Percentiles rank a stretch among this genome's conserved stretches.
These are phyloP conservation scores for Pythium insidiosum DNA, from an alignment of 352 stramenopile genomes.

Conservation along the genomic window DNA sequence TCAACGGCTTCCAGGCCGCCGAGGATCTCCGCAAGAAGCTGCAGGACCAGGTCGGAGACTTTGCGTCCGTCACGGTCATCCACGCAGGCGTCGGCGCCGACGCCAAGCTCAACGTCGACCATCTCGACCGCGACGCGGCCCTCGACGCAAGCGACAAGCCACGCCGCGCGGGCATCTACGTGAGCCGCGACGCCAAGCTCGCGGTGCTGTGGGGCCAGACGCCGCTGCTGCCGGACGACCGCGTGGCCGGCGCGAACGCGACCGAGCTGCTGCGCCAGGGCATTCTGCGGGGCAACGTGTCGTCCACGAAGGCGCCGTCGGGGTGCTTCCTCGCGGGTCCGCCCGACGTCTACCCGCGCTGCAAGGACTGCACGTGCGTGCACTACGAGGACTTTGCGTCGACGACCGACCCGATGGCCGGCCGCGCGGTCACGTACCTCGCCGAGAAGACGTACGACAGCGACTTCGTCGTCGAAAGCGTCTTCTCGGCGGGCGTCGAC, in stretches of 20 bases:
- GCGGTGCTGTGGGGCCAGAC: conserved; percentile 6
- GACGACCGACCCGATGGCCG: conserved; percentile 2
- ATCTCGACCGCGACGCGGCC: conserved; percentile 1
- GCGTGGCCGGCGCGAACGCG: conserved; percentile 1
- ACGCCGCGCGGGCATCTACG: background rate
- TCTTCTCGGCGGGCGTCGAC: background rate
- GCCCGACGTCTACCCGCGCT: background rate
- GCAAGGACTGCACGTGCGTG: background rate
- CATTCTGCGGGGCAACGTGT: conserved; percentile 3
- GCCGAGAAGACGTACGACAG: conserved; percentile 4
- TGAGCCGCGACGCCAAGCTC: conserved; percentile 3
- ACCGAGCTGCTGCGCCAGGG: conserved; percentile 7
- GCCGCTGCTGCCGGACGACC: background rate
- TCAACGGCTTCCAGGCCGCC: background rate
- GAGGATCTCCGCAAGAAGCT: background rate
- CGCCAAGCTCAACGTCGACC: background rate
- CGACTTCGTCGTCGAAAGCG: conserved; percentile 5
- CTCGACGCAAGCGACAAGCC: background rate
- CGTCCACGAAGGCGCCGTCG: conserved; percentile 1
- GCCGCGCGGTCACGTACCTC: conserved; percentile 5
- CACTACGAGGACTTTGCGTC: conserved; percentile 9
- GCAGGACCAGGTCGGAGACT: background rate
- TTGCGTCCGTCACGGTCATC: conserved; percentile 3
- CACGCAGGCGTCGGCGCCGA: conserved; percentile 3
- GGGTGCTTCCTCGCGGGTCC: background rate